Evolutionary conservation across 1,284 basidiomycete species (phyloP), one percentile per base, ranked within the genome.

Genomic region (Ganoderma meredithae): DNA sequence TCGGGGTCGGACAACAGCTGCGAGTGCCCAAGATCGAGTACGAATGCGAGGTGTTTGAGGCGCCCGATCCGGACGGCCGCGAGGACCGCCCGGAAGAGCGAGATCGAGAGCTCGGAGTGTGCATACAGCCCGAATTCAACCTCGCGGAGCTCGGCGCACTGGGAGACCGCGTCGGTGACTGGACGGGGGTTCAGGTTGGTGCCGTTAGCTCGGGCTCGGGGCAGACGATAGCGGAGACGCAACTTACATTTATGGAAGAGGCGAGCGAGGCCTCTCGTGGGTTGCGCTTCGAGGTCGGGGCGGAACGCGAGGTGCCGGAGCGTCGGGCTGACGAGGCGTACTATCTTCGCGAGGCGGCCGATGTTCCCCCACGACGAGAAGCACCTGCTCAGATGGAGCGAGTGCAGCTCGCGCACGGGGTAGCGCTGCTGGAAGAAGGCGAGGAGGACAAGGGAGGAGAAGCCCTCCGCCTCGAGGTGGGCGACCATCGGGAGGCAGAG

Each of bases 251-350:
- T 31, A 31, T 3, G 27, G 27, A 31, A 31, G 27, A 31, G 27
- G 27, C 27, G 27, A 31, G 27, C 27, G 27, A 3, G 22, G n/a
- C 25, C 27, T 25, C 27, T 31, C 2, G 27, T 31, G 27, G 1
- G 27, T 3, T 31, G 27, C 27, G 27, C 27, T 3, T 31, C 7
- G 25, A 53, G 22, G 52, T 25, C 31, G 2, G 52, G 52, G 27
- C 52, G 52, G 22, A 25, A 53, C 52, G 52, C 52, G 52, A 53
- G 17, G 52, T 53, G 52, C 27, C 6, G 10, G 52, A 53, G 52
- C 52, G 52, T 53, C 0, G 52, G 25, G 5, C 13, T 5, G 27
- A 31, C 52, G 3, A 8, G 15, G 52, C 27, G 25, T 13, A 53
- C 52, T 1, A 53, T 4, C 12, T 3, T 15, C 13, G 27, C 12